A percentile compares a stretch with the other conserved stretches of the same genome.
phyloP scores from a whole-genome alignment of 306 rosid genomes.

The Canavalia gladiata region DNA sequence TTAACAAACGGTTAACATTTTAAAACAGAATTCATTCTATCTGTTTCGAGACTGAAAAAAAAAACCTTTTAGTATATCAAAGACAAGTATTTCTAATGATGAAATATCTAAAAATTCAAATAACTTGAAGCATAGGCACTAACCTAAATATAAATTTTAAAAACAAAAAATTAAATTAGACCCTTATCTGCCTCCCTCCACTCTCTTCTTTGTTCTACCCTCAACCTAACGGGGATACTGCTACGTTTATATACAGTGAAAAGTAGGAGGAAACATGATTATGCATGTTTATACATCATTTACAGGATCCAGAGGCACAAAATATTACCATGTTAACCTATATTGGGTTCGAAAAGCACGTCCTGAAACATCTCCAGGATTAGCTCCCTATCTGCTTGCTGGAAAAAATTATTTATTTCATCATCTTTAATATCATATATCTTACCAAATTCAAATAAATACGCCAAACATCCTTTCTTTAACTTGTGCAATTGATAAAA shows the following conservation, averaged over 20 bases:
- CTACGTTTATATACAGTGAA: background rate
- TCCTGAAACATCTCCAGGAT: conserved; percentile 89
- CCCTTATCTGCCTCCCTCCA: background rate
- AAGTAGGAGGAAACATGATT: conserved; percentile 9
- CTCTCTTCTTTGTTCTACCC: no score
- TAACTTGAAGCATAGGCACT: no score
- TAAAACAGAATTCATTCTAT: no score
- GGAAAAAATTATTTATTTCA: conserved; percentile 65
- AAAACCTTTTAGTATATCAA: no score
- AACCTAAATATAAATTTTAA: no score
- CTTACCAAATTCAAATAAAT: conserved; percentile 85
- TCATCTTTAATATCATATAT: conserved; percentile 78
- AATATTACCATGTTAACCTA: conserved; percentile 41
- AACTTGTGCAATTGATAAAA: conserved; percentile 75
- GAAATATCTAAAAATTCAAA: no score
- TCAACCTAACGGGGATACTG: no score
- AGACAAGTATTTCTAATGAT: no score
- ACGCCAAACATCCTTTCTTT: conserved; percentile 84
- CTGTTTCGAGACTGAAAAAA: no score
- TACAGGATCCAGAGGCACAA: conserved; percentile 16
- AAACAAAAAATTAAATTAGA: no score
- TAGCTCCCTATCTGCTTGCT: conserved; percentile 82
- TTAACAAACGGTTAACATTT: no score
- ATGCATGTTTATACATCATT: conserved; percentile 42
- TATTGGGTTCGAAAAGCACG: conserved; percentile 75